Evolutionary conservation across 306 rosid species (phyloP).

Genomic region (Rosa rugosa): DNA sequence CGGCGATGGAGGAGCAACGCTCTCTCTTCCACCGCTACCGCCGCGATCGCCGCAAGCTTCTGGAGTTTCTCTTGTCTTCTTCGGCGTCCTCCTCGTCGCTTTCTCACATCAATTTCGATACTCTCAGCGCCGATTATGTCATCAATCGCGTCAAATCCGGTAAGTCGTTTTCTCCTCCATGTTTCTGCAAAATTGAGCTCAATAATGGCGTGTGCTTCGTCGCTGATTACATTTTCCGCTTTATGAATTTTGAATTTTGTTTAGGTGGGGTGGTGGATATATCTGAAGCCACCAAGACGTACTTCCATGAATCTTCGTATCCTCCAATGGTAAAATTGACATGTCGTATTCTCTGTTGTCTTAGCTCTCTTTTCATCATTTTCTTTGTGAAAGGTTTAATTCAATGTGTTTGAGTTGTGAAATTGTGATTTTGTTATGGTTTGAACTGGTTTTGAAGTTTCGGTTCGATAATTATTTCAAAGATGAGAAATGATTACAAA

Average conservation of each 20-base stretch:
- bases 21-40: constrained; percentile 41
- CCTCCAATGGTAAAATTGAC: constrained; percentile 33
- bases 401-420: neutral
- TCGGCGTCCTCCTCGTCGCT: constrained; percentile 18
- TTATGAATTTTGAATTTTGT: neutral
- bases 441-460: neutral
- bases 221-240: neutral
- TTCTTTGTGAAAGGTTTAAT: neutral
- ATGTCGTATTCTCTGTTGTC: neutral
- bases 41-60: constrained; percentile 51
- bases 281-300: constrained; percentile 41
- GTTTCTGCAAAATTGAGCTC: neutral
- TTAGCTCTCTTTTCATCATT: neutral
- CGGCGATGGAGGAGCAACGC: constrained; percentile 26
- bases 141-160: constrained; percentile 49
- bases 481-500: neutral
- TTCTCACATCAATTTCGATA: constrained; percentile 37
- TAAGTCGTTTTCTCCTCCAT: constrained; percentile 7
- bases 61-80: constrained; percentile 44
- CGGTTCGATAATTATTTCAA: neutral
- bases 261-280: constrained; percentile 52
- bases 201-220: too few species aligned
- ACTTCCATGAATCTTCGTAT: constrained; percentile 36
- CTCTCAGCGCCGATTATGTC: constrained; percentile 48
- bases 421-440: neutral